Base-by-base conservation (phyloP, 306 rosid species). In the Aeschynomene evenia region DNA sequence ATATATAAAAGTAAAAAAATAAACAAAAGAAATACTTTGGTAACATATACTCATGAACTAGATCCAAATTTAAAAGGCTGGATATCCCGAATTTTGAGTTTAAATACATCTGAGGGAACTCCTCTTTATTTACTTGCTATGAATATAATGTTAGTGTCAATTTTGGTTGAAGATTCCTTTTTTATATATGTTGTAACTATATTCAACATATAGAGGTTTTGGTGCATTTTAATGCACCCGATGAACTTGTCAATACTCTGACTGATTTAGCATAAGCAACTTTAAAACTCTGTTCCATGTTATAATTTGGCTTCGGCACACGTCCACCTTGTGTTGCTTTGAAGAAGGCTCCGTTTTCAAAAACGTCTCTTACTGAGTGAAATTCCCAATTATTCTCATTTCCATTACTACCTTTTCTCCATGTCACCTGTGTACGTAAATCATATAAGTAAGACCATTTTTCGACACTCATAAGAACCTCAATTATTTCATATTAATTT, bases 341-440 rank as follows among this genome's bases (percentile, higher is more conserved):
- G 5, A 83, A 80, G 3, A 39, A 64, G 0, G 78, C 85, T 69
- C 87, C 87, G 9, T 80, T 83, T 45, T 83, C 84, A 28, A 83
- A 83, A 40, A 9, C 75, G 16, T 83, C 84, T 3, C 69, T 5
- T n/a, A 76, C 76, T 0, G 87, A 83, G 71, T 80, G 18, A 26
- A 83, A 83, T 29, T 76, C 31, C 70, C 85, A 83, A 29, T 0
- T 6, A 1, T 65, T 66, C 2, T 8, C 53, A 43, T 46, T 66
- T 62, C 22, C 60, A 2, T 52, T 5, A 45, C 11, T 70, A 10
- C 8, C 20, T 12, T 83, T 60, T 70, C 83, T 77, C 83, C 83
- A 84, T 6, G 87, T 84, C 20, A 77, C 80, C 80, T 73, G 11
- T 10, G 16, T 6, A 21, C 3, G 3, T 46, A 36, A 36, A 28